These are phyloP conservation scores for Suillus alpinus DNA, from an alignment of 768 basidiomycete species.

Conservation along the genomic window DNA sequence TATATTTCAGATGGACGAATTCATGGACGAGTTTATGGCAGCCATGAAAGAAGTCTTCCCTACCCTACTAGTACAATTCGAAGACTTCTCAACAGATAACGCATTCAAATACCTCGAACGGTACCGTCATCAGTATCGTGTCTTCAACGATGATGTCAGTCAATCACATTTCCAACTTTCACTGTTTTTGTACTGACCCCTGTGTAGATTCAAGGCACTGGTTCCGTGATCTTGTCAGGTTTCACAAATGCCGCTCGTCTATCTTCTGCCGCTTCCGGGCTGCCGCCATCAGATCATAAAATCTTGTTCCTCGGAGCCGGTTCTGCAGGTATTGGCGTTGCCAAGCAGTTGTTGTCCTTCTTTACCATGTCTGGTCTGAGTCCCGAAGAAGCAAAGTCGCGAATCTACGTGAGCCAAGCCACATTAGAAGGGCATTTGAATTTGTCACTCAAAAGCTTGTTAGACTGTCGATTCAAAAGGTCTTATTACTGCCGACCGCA, in stretches of 20 bases:
- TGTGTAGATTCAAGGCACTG: conserved; percentile 66
- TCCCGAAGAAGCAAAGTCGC: conserved; percentile 61
- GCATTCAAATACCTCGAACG: conserved; percentile 72
- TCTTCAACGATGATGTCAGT: conserved; percentile 75
- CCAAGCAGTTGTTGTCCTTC: conserved; percentile 47
- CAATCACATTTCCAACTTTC: background rate
- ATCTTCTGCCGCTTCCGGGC: conserved; percentile 45
- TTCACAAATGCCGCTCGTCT: conserved; percentile 72
- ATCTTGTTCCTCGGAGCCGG: conserved; percentile 61
- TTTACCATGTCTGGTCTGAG: conserved; percentile 53
- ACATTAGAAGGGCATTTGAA: background rate
- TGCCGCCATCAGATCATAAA: conserved; percentile 44
- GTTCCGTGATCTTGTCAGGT: conserved; percentile 72
- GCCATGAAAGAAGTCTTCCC: conserved; percentile 67
- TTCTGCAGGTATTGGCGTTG: conserved; percentile 52
- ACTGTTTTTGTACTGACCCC: conserved; percentile 4
- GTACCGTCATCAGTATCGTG: conserved; percentile 54
- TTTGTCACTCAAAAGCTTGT: conserved; percentile 12
- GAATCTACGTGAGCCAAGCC: conserved; percentile 56
- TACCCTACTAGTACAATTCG: conserved; percentile 67
- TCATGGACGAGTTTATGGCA: conserved; percentile 77
- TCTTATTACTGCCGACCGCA: conserved; percentile 66
- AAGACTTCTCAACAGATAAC: conserved; percentile 76
- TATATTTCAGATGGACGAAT: conserved; percentile 55
- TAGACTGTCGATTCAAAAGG: conserved; percentile 79